Evolutionary conservation across 148 eudicot species (phyloP).

Genomic region (Rhododendron griersonianum): DNA sequence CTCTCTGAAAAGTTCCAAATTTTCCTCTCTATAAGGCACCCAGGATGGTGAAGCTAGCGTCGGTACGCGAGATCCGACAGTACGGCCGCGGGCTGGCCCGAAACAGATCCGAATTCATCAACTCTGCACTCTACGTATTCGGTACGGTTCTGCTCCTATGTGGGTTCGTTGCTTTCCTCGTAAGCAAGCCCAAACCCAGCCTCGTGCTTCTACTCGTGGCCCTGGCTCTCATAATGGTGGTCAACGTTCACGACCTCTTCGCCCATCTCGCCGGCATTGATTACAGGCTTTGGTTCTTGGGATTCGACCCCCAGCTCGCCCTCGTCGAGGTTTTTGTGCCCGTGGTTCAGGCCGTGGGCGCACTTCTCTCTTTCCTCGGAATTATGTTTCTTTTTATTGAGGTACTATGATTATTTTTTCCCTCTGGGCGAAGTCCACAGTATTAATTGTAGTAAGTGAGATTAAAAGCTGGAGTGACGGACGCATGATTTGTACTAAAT

Average conservation of each 20-base stretch:
- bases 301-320: conserved; percentile 58
- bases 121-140: conserved; percentile 69
- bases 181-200: conserved; percentile 47
- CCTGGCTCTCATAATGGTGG: conserved; percentile 23
- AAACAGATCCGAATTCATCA: conserved; percentile 62
- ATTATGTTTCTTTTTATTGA: conserved; percentile 34
- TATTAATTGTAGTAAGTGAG: too few species aligned
- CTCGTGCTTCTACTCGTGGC: conserved; percentile 48
- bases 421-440: background rate
- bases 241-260: conserved; percentile 62
- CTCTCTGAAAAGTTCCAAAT: background rate
- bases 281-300: conserved; percentile 41
- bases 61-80: conserved; percentile 61
- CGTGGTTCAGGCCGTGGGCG: conserved; percentile 36
- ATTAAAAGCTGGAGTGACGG: too few species aligned
- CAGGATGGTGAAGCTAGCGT: conserved; percentile 78
- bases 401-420: conserved; percentile 9
- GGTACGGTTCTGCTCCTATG: conserved; percentile 40
- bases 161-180: conserved; percentile 56
- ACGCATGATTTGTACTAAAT: too few species aligned
- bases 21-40: background rate
- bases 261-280: conserved; percentile 77
- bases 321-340: conserved; percentile 76
- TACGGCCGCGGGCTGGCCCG: conserved; percentile 54
- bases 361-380: conserved; percentile 35